Base-by-base conservation (phyloP, 768 basidiomycete genomes). In the Dacryopinax primogenitus region DNA sequence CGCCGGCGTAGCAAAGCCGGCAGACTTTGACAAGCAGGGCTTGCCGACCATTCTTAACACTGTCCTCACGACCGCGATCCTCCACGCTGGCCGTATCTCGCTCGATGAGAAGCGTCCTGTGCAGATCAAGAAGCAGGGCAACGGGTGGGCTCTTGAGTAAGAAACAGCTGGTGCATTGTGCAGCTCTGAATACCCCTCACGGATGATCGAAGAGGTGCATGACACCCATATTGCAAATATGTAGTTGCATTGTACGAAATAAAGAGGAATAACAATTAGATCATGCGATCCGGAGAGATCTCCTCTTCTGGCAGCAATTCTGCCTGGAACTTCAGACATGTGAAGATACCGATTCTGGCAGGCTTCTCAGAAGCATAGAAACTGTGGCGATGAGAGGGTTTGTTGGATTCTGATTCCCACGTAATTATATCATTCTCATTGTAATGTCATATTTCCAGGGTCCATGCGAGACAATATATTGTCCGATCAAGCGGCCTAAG, bases 11-110 rank as follows among this genome's bases (percentile, higher is more conserved):
- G 77, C 82, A 62, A 81, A 82, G 72, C 83, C 91, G 23, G 78
- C 74, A 34, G 86, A 89, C 66, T 95, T 85, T 75, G 92, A 96
- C 75, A 74, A 74, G 26, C 84, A 86, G 66, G 90, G 87, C 26
- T 79, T 92, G 67, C 92, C 93, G 36, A 95, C 93, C 23, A 90
- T 94, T 73, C 81, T 83, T 47, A 94, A 92, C 76, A 94, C 92
- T 15, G 85, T 93, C 16, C 76, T 89, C 69, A 89, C 87, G 18
- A 92, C 90, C 12, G 89, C 89, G 15, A 91, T 95, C 73, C 81
- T 95, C 69, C 84, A 94, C 68, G 93, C 93, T 30, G 93, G 93
- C 15, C 83, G 93, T 64, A 86, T 91, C 73, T 90, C 88, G 71
- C 76, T 95, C 65, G 91, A 95, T 74, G 91, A 95, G 81, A 90